Percentiles rank a stretch among this genome's conserved stretches.
These are phyloP conservation scores for Ceriops tagal DNA, from an alignment of 345 rosid species.

Conservation along the genomic window DNA sequence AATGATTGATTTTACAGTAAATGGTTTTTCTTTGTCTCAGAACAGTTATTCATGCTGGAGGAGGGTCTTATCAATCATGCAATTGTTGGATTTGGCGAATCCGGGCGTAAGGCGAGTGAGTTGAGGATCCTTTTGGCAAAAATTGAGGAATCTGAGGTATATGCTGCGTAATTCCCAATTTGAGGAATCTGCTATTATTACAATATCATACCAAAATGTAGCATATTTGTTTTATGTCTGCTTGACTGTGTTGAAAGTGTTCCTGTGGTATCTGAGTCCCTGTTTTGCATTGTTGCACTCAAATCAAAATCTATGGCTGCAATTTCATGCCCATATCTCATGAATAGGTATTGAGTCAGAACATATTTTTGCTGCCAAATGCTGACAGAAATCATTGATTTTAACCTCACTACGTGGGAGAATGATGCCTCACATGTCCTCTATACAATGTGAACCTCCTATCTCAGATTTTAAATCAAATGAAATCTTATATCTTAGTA, in stretches of 20 bases:
- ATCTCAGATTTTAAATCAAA: no score
- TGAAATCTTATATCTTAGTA: no score
- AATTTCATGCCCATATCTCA: no score
- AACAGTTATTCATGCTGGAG: slow-evolving; percentile 84
- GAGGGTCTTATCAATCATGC: slow-evolving; percentile 95
- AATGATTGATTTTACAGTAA: slow-evolving; percentile 1
- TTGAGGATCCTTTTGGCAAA: slow-evolving; percentile 79
- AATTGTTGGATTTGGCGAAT: slow-evolving; percentile 89
- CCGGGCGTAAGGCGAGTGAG: slow-evolving; percentile 71
- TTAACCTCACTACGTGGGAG: no score
- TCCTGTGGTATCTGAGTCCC: not conserved
- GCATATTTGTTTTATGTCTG: not conserved
- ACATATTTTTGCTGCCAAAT: no score
- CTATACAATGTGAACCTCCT: no score
- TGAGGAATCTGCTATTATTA: not conserved
- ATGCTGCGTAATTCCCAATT: not conserved
- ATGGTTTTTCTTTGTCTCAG: slow-evolving; percentile 27
- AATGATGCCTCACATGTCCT: no score
- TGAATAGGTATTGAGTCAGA: no score
- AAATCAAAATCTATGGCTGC: no score
- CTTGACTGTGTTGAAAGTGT: not conserved
- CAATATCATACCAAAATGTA: not conserved
- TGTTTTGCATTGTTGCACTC: no score
- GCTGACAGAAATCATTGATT: no score
- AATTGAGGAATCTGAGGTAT: slow-evolving; percentile 98